Evolutionary conservation across 768 basidiomycete genomes (phyloP).

Genomic region (Mycena chlorophos): DNA sequence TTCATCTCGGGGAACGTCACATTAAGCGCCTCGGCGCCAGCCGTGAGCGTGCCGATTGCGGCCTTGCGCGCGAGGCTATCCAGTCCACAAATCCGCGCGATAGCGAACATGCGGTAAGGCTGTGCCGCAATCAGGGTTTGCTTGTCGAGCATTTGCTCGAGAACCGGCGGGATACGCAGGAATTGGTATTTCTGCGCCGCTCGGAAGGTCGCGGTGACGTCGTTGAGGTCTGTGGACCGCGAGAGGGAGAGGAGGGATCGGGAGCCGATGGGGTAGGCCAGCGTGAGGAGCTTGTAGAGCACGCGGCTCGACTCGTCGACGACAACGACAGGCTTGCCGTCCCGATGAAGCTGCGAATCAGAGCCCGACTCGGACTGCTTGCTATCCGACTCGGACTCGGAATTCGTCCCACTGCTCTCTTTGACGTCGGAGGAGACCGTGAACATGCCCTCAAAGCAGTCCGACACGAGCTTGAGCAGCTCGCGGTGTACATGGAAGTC

Average conservation of each 20-base stretch:
- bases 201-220: not conserved
- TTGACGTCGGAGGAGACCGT: not conserved
- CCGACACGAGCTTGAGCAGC: conserved; percentile 2
- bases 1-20: conserved; percentile 1
- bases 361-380: no score
- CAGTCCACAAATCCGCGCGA: conserved; percentile 1
- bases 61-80: conserved; percentile 1
- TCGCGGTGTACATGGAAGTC: conserved; percentile 6
- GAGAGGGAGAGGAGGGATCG: not conserved
- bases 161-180: not conserved
- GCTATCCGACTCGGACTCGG: not conserved
- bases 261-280: conserved; percentile 6
- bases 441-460: conserved; percentile 9
- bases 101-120: conserved; percentile 13
- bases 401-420: not conserved
- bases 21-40: not conserved
- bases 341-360: not conserved
- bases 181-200: conserved; percentile 12
- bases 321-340: not conserved
- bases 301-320: conserved; percentile 1
- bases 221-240: conserved; percentile 1
- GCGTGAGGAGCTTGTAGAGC: conserved; percentile 4
- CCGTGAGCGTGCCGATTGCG: not conserved
- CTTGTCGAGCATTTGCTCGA: conserved; percentile 4
- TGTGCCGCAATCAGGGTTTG: not conserved